phyloP scores from a whole-genome alignment of 2,329 filamentous ascomycete species.

The Cladosporium sp. region DNA sequence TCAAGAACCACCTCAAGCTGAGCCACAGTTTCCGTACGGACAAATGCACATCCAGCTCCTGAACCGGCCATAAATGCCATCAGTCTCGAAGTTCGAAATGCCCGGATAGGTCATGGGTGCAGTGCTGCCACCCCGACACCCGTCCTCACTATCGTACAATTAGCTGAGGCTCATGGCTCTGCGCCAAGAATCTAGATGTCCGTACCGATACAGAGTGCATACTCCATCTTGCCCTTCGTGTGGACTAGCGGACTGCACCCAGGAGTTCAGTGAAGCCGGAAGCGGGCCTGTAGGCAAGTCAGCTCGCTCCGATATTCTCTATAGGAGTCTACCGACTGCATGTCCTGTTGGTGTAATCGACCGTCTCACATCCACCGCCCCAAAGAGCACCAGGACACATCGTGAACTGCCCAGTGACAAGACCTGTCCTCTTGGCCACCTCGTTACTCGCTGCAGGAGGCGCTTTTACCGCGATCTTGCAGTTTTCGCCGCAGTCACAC shows the following conservation, averaged over 20 bases:
- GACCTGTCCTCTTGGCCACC: neutral
- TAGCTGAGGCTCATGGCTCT: no score
- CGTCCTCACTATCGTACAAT: neutral
- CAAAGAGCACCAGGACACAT: neutral
- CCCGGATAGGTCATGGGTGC: neutral
- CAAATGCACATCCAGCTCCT: neutral
- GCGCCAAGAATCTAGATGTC: no score
- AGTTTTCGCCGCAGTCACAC: no score
- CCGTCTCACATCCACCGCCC: neutral
- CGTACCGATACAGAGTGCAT: neutral
- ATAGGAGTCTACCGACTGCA: neutral
- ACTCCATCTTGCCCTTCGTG: neutral
- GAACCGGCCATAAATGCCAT: neutral
- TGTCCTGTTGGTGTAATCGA: neutral
- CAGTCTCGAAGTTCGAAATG: neutral
- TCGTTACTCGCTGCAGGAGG: neutral
- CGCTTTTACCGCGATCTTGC: neutral
- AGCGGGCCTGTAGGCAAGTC: neutral
- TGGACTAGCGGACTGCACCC: neutral
- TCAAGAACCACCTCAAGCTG: no score
- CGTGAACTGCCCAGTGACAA: neutral
- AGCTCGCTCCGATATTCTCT: neutral
- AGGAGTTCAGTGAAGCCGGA: neutral
- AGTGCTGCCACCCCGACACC: neutral
- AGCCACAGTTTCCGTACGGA: no score